These are phyloP conservation scores for Phytophthora tubulina DNA, from an alignment of 352 stramenopile species.

Conservation along the genomic window DNA sequence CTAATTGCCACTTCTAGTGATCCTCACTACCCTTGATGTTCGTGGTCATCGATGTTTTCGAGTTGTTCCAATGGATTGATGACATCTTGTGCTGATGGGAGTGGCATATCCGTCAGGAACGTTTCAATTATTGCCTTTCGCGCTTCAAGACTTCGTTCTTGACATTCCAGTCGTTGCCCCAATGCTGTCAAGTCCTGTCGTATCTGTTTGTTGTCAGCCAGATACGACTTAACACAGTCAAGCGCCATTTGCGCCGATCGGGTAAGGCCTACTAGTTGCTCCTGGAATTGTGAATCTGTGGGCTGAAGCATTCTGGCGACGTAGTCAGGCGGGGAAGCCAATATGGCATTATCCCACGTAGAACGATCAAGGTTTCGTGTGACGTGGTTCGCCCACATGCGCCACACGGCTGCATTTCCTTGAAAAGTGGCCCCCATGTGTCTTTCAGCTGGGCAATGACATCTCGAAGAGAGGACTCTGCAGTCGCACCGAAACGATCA, in stretches of 20 bases:
- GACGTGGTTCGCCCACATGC: constrained; percentile 35
- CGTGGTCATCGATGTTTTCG: background rate
- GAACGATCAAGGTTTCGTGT: constrained; percentile 16
- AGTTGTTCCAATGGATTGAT: background rate
- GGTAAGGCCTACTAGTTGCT: background rate
- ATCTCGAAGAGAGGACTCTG: constrained; percentile 18
- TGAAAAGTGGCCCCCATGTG: constrained; percentile 15
- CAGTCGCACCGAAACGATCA: constrained; percentile 24
- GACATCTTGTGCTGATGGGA: background rate
- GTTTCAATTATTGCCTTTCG: background rate
- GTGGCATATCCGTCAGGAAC: background rate
- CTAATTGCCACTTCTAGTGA: background rate
- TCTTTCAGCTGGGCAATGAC: constrained; percentile 11
- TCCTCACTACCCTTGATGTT: constrained; percentile 1
- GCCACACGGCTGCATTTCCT: constrained; percentile 8
- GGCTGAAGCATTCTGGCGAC: constrained; percentile 14
- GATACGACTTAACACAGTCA: constrained; percentile 11
- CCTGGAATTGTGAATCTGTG: background rate
- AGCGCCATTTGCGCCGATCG: constrained; percentile 14
- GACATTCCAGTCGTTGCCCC: background rate
- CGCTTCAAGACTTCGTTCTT: background rate
- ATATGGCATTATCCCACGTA: constrained; percentile 19
- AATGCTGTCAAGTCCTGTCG: background rate
- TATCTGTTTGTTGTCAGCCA: background rate
- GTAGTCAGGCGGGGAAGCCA: constrained; percentile 7